Conservation (phyloP, 345 rosid species). For the Rhizophora apiculata region DNA sequence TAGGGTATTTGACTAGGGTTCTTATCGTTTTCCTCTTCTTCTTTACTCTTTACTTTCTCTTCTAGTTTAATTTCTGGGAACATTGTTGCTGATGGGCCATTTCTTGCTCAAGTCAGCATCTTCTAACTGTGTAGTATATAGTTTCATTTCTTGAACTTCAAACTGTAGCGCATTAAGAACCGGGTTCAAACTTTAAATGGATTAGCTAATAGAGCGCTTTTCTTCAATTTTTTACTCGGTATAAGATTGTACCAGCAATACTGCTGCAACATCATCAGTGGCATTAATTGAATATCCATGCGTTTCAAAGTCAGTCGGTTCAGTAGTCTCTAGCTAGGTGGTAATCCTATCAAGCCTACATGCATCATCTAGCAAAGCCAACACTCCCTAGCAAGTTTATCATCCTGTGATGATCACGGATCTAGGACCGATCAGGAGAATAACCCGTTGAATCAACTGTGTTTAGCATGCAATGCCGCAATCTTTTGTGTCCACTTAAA, state of each 20-base stretch:
- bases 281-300: not conserved
- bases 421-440: constrained; percentile 9
- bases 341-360: too few species aligned
- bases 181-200: not conserved
- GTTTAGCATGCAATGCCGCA: constrained; percentile 47
- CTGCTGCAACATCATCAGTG: too few species aligned
- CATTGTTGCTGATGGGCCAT: constrained; percentile 25
- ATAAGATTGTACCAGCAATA: too few species aligned
- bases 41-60: not conserved
- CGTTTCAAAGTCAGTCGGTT: not conserved
- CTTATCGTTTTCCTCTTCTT: constrained; percentile 5
- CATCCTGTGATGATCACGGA: constrained; percentile 4
- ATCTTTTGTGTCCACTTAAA: constrained; percentile 11
- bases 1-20: constrained; percentile 30
- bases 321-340: too few species aligned
- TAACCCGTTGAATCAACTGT: constrained; percentile 27
- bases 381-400: not conserved
- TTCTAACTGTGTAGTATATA: not conserved
- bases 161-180: not conserved
- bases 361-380: too few species aligned
- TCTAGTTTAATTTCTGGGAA: not conserved
- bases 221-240: not conserved
- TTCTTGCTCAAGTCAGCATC: constrained; percentile 20
- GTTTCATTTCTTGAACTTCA: constrained; percentile 3
- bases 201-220: not conserved